These are phyloP conservation scores for Neoarthrinium moseri DNA, from an alignment of 2,329 filamentous ascomycete genomes.

Conservation along the genomic window DNA sequence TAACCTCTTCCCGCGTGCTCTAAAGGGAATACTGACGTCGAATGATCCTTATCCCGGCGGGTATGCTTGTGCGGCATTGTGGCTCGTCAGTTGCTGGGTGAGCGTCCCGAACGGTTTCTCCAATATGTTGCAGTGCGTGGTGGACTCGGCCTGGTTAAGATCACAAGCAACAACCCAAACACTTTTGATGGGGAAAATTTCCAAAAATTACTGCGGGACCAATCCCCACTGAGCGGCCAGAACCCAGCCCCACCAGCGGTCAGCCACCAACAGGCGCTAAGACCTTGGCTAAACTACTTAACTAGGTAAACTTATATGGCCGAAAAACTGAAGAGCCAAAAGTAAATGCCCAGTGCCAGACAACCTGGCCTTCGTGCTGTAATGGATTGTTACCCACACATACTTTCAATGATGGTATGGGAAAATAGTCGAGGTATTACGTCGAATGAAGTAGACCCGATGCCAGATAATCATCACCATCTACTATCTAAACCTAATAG, in stretches of 20 bases:
- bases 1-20: no score
- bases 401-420: no score
- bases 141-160: not conserved
- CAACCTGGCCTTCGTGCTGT: no score
- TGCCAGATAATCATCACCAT: no score
- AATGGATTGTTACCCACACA: no score
- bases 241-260: not conserved
- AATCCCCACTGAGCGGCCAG: not conserved
- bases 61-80: slow-evolving; percentile 88
- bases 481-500: no score
- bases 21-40: slow-evolving; percentile 41
- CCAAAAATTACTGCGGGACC: slow-evolving; percentile 1
- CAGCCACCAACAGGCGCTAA: not conserved
- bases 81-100: not conserved
- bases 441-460: no score
- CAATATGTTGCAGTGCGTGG: not conserved
- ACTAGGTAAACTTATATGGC: no score
- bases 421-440: no score
- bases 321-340: no score
- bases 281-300: no score
- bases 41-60: slow-evolving; percentile 56
- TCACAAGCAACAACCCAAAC: not conserved
- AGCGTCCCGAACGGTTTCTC: not conserved
- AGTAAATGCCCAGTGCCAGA: no score
- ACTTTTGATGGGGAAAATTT: not conserved